Percentiles rank a stretch among this genome's conserved stretches.
These are phyloP conservation scores for Trichoderma asperellum DNA, from an alignment of 2,329 filamentous ascomycete genomes.

Conservation along the genomic window DNA sequence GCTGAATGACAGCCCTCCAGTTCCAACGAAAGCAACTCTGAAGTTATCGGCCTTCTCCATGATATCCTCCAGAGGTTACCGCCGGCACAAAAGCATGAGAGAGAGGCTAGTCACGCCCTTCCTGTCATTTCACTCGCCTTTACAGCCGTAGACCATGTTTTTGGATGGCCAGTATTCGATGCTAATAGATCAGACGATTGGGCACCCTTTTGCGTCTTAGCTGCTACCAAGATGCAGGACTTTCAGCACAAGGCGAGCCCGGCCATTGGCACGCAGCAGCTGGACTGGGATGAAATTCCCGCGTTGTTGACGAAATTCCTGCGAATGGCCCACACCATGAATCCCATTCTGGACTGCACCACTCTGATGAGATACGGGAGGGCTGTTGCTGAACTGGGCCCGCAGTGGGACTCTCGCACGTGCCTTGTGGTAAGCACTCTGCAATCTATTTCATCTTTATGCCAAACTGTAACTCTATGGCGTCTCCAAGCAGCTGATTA, in stretches of 20 bases:
- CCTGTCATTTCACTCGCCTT: neutral
- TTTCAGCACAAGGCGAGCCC: neutral
- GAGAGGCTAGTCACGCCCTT: neutral
- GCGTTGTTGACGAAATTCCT: neutral
- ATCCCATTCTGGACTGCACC: neutral
- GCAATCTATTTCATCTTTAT: neutral
- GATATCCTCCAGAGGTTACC: neutral
- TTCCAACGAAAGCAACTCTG: neutral
- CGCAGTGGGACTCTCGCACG: slow-evolving; percentile 3
- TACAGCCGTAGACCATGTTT: neutral
- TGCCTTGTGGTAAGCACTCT: slow-evolving; percentile 4
- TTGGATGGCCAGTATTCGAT: neutral
- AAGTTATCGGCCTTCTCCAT: neutral
- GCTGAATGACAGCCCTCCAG: neutral
- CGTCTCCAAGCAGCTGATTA: neutral
- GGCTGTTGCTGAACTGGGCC: neutral
- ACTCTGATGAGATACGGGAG: slow-evolving; percentile 4
- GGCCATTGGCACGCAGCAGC: neutral
- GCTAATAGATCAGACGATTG: neutral
- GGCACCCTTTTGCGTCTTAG: neutral
- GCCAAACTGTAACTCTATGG: neutral
- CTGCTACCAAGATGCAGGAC: neutral
- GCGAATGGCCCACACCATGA: slow-evolving; percentile 6
- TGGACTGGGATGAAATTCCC: neutral
- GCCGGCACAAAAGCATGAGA: neutral